Conservation (phyloP, 176 grass and related monocot species). For the Musa schizocarpa region DNA sequence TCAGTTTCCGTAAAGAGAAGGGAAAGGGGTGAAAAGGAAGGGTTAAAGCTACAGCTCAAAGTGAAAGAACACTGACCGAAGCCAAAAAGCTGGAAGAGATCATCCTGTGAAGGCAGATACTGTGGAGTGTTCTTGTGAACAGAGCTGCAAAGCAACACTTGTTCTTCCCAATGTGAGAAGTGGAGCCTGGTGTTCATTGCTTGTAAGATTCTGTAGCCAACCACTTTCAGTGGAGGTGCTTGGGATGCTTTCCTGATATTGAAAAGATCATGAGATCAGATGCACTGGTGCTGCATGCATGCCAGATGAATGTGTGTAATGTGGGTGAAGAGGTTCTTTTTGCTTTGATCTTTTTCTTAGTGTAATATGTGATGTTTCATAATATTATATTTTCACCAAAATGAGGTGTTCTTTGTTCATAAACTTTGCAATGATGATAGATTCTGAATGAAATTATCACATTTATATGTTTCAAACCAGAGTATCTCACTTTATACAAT, state of each 20-base stretch:
- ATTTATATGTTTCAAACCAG: too few relatives aligned
- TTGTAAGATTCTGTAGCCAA: neutral
- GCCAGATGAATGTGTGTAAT: neutral
- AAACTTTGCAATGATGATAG: too few relatives aligned
- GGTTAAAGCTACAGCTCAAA: constrained; percentile 37
- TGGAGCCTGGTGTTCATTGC: neutral
- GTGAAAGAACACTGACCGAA: constrained; percentile 12
- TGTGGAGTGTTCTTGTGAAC: neutral
- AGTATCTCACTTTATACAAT: too few relatives aligned
- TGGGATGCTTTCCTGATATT: neutral
- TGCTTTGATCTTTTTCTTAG: too few relatives aligned
- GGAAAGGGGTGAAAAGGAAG: constrained; percentile 30
- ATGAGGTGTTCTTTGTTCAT: too few relatives aligned
- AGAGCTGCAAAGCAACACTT: neutral
- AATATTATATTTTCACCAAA: too few relatives aligned
- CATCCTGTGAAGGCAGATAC: constrained; percentile 3
- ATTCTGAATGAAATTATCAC: neutral
- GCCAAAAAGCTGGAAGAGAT: constrained; percentile 7
- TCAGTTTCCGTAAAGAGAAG: constrained; percentile 18
- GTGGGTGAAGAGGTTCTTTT: neutral
- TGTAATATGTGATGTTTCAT: too few relatives aligned
- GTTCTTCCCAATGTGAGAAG: constrained; percentile 1
- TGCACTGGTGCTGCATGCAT: neutral
- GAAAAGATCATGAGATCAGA: neutral
- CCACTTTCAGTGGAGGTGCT: neutral